phyloP scores from a whole-genome alignment of 768 basidiomycete genomes.

The Rhodosporidiobolus sp. region DNA sequence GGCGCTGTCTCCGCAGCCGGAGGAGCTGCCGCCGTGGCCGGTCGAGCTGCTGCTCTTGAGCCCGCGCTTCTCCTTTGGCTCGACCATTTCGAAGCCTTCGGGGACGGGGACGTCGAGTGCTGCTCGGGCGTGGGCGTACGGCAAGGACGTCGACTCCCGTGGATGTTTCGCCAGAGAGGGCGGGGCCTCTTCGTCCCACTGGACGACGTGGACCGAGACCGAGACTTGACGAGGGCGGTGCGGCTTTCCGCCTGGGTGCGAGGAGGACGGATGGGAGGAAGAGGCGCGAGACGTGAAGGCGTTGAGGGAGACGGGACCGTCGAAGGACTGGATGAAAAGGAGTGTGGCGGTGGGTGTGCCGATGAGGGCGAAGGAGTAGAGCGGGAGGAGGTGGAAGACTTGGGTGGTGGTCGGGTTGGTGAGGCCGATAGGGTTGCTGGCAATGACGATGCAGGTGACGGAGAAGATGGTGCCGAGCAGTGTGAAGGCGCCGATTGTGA shows the following conservation, averaged over 20 bases:
- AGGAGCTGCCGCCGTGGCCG: background rate
- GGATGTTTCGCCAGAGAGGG: background rate
- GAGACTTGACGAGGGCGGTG: too few relatives aligned
- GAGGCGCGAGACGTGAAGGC: background rate
- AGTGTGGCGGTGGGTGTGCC: slow-evolving; percentile 6
- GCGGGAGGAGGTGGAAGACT: slow-evolving; percentile 11
- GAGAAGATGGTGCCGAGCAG: slow-evolving; percentile 19
- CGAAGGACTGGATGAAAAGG: background rate
- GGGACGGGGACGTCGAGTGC: background rate
- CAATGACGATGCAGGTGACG: background rate
- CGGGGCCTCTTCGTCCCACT: too few relatives aligned
- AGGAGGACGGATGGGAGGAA: background rate
- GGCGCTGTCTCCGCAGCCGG: background rate
- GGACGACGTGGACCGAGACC: too few relatives aligned
- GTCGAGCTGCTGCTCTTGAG: too few relatives aligned
- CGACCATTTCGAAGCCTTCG: background rate
- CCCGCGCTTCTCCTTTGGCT: background rate
- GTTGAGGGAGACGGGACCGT: background rate
- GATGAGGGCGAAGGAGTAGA: slow-evolving; percentile 11
- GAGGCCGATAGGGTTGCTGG: background rate
- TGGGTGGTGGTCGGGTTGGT: background rate
- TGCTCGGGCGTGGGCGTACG: background rate
- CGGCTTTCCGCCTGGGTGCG: too few relatives aligned
- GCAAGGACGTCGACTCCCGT: background rate
- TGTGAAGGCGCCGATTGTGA: background rate